Conservation (phyloP, 495 filamentous ascomycete genomes). For the Apodospora peruviana region DNA sequence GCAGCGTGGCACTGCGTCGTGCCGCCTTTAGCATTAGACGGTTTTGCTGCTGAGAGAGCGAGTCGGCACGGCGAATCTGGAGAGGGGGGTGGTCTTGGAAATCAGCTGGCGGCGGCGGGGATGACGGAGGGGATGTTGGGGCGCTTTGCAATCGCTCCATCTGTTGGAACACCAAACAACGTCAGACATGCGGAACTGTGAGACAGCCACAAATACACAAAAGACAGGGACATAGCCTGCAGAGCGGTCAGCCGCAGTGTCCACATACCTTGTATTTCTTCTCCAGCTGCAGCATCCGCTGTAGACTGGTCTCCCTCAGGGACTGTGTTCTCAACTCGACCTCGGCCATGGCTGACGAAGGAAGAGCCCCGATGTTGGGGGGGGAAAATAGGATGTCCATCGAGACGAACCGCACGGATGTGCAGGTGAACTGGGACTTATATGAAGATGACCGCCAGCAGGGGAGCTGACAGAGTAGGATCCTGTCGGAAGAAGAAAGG, state of each 20-base stretch:
- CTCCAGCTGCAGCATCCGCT: constrained; percentile 48
- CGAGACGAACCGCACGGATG: constrained; percentile 2
- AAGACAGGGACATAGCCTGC: constrained; percentile 2
- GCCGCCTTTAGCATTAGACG: constrained; percentile 38
- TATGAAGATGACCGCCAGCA: too few relatives aligned
- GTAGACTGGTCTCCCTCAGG: constrained; percentile 37
- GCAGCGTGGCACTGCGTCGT: constrained; percentile 29
- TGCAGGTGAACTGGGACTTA: constrained; percentile 6
- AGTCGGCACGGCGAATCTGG: constrained; percentile 17
- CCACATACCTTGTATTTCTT: constrained; percentile 46
- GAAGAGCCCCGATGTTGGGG: constrained; percentile 14
- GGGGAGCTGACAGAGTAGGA: constrained; percentile 6
- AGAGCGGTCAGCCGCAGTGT: neutral
- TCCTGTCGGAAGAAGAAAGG: constrained; percentile 7
- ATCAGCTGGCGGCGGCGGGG: constrained; percentile 8
- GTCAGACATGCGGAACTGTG: constrained; percentile 20
- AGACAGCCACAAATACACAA: constrained; percentile 20
- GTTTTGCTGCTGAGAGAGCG: constrained; percentile 18
- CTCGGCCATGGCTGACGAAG: constrained; percentile 22
- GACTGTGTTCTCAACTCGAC: constrained; percentile 18
- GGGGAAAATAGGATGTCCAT: constrained; percentile 22
- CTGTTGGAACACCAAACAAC: constrained; percentile 14
- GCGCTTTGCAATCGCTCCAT: constrained; percentile 16
- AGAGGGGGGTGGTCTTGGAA: constrained; percentile 13
- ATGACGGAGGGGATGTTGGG: constrained; percentile 8